Base-by-base conservation (phyloP, 2,329 filamentous ascomycete species). In the Pyrenophora graminea region DNA sequence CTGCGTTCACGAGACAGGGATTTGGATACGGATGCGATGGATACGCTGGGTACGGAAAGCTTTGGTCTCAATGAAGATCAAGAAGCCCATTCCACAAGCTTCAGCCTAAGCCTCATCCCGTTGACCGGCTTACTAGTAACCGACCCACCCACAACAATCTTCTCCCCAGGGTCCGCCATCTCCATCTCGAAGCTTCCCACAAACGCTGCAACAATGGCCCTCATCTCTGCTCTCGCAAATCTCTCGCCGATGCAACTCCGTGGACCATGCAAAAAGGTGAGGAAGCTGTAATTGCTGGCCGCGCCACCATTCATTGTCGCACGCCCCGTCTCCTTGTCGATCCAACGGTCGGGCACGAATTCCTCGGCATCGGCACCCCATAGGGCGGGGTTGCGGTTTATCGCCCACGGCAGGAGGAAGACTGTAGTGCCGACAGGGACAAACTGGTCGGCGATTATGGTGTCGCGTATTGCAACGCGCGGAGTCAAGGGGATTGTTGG, bases 281-380 rank as follows among this genome's bases (percentile, higher is more conserved):
- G 38, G 45, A 74, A 72, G 10, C 66, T 61, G 43, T 71, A 77
- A 48, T 76, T 75, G 52, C 73, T 76, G 4, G 66, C 62, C 1
- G 68, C 64, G 25, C 69, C 67, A 7, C 69, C 76, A n/a, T 63
- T 64, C 59, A 73, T 76, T 17, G 76, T 78, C 3, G 74, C 69
- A 12, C 68, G 67, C 3, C 67, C 71, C 13, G 58, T 66, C 21
- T 63, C 46, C 17, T 57, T 56, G 48, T 78, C 74, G 48, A 80
- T 74, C 77, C 77, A 79, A 21, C 77, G 69, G 18, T 78, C 74
- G 0, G 77, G 77, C 0, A 66, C 56, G 61, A 79, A 79, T 0
- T 67, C 50, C n/a, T 71, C 69, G 3, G 77, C 69, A 31, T 76
- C 66, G 0, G 63, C 43, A 15, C 76, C 77, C 77, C 77, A 79